Evolutionary conservation across 768 basidiomycete genomes (phyloP).

Genomic region (Boletellus emodensis): DNA sequence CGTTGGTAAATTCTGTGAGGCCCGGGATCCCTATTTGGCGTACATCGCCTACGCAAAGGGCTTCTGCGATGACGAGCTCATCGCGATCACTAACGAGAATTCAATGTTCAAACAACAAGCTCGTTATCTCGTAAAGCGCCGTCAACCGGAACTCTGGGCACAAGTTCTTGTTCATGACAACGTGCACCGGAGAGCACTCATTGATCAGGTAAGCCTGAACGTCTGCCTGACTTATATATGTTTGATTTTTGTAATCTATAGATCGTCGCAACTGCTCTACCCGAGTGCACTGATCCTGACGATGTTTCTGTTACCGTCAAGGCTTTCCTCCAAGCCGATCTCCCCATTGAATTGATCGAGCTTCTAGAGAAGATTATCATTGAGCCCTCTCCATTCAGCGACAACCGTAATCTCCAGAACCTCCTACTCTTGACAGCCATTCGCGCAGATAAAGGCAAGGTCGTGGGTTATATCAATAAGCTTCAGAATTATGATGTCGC

Average conservation of each 20-base stretch:
- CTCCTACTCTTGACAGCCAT: constrained; percentile 92
- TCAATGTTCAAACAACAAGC: constrained; percentile 99
- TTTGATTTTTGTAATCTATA: constrained; percentile 25
- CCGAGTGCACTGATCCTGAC: constrained; percentile 96
- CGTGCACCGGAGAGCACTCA: constrained; percentile 85
- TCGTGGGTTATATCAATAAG: constrained; percentile 97
- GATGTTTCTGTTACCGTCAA: constrained; percentile 99
- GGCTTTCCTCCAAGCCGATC: constrained; percentile 94
- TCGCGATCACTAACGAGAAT: constrained; percentile 96
- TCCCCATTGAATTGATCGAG: constrained; percentile 96
- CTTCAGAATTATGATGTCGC: constrained; percentile 90
- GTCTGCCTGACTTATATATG: background rate
- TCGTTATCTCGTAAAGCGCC: constrained; percentile 94
- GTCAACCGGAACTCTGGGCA: constrained; percentile 92
- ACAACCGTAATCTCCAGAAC: constrained; percentile 96
- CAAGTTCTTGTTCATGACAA: constrained; percentile 90
- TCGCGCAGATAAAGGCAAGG: constrained; percentile 97
- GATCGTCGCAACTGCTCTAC: constrained; percentile 92
- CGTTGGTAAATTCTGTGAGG: constrained; percentile 99
- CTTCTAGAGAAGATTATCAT: constrained; percentile 98
- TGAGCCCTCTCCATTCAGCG: constrained; percentile 95
- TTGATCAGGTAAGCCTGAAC: constrained; percentile 73
- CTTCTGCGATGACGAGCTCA: constrained; percentile 96
- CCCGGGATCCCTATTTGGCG: constrained; percentile 95
- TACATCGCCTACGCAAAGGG: constrained; percentile 99